Percentiles rank a stretch among this genome's conserved stretches.
These are phyloP conservation scores for Ophiostoma quercus DNA, from an alignment of 2,329 filamentous ascomycete species.

Conservation along the genomic window DNA sequence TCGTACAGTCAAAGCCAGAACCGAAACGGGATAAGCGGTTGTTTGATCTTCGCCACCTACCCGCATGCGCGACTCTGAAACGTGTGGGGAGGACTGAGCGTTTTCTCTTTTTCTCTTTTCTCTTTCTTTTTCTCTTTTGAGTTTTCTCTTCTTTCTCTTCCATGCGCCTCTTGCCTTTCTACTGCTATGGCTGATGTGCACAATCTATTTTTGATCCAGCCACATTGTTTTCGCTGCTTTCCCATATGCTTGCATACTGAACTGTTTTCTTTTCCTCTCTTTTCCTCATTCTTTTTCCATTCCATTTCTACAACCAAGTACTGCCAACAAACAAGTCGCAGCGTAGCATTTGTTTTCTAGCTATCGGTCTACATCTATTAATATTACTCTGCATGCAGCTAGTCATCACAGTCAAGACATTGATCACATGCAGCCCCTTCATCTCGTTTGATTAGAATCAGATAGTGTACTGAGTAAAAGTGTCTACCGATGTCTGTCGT, in stretches of 20 bases:
- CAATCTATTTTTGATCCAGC: no score
- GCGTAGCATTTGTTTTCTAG: neutral
- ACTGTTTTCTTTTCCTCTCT: no score
- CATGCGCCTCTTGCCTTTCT: neutral
- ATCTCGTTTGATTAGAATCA: neutral
- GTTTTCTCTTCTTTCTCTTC: neutral
- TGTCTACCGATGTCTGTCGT: neutral
- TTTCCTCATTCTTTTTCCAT: neutral
- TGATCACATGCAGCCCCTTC: conserved; percentile 6
- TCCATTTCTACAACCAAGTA: neutral
- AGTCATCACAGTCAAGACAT: conserved; percentile 4
- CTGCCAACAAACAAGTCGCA: neutral
- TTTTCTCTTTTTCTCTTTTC: neutral
- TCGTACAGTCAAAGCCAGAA: neutral
- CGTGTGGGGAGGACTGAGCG: conserved; percentile 17
- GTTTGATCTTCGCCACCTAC: conserved; percentile 27
- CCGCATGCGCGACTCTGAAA: conserved; percentile 27
- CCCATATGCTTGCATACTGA: no score
- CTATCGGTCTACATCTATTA: neutral
- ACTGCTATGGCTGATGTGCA: no score
- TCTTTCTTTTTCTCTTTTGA: neutral
- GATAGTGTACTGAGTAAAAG: no score
- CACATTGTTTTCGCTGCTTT: neutral
- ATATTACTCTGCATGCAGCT: neutral
- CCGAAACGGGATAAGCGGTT: conserved; percentile 25